Evolutionary conservation across 176 grass and related monocot species (phyloP).

Genomic region (Oryza glumipatula): DNA sequence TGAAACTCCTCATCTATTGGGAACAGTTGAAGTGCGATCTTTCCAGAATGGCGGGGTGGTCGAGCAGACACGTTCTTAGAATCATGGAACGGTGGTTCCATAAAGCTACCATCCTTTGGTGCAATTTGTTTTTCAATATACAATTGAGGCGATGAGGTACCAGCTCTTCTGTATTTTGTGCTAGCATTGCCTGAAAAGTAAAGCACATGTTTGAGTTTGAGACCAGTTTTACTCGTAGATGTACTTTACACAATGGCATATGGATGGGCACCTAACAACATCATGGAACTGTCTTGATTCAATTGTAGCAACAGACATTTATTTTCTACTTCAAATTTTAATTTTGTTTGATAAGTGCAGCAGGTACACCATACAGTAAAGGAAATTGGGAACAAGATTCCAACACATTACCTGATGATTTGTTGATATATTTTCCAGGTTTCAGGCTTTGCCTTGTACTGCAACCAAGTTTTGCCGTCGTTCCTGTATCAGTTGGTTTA

Average conservation of each 20-base stretch:
- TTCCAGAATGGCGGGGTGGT: slow-evolving; percentile 49
- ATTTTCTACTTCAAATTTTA: slow-evolving; percentile 12
- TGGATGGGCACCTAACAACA: neutral
- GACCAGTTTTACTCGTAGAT: neutral
- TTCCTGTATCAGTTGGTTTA: slow-evolving; percentile 47
- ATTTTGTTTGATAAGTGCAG: neutral
- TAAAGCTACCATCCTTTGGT: slow-evolving; percentile 21
- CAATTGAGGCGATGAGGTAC: slow-evolving; percentile 34
- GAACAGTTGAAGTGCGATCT: slow-evolving; percentile 91
- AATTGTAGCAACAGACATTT: neutral
- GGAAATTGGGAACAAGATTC: neutral
- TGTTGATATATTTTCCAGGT: slow-evolving; percentile 51
- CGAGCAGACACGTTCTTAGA: slow-evolving; percentile 37
- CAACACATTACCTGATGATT: slow-evolving; percentile 65
- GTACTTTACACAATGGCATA: neutral
- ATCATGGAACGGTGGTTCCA: slow-evolving; percentile 28
- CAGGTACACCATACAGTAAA: neutral
- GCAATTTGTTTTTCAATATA: slow-evolving; percentile 22
- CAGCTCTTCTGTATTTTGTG: slow-evolving; percentile 26
- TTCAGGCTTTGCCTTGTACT: slow-evolving; percentile 62
- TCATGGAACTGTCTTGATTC: neutral
- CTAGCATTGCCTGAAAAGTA: slow-evolving; percentile 60
- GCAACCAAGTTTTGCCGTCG: slow-evolving; percentile 46
- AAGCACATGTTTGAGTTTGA: slow-evolving; percentile 16
- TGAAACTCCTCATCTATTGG: slow-evolving; percentile 73